Evolutionary conservation across 2,329 filamentous ascomycete species (phyloP).

Genomic region (Fusarium sp.): DNA sequence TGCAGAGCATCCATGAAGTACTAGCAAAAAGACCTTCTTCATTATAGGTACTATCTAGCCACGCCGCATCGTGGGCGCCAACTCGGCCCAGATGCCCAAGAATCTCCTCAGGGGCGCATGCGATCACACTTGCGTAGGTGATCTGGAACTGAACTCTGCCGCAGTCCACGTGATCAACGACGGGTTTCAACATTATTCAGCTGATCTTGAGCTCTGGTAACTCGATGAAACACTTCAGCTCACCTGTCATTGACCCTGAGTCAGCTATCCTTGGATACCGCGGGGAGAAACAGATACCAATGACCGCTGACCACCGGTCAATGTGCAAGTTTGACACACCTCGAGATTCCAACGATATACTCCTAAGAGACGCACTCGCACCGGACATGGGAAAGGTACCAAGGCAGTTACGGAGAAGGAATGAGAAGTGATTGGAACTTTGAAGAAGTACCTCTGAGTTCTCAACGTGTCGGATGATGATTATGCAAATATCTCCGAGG

Average conservation of each 20-base stretch:
- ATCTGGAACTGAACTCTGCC: conserved; percentile 52
- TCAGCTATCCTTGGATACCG: conserved; percentile 57
- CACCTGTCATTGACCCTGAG: conserved; percentile 53
- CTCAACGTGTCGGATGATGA: conserved; percentile 26
- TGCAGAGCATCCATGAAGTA: conserved; percentile 35
- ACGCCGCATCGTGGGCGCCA: conserved; percentile 57
- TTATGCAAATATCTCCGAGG: conserved; percentile 16
- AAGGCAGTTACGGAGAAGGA: conserved; percentile 4
- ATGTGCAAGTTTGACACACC: conserved; percentile 56
- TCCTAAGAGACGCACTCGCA: conserved; percentile 48
- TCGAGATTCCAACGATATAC: conserved; percentile 53
- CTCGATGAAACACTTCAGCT: conserved; percentile 58
- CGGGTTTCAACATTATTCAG: conserved; percentile 55
- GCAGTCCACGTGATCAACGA: conserved; percentile 57
- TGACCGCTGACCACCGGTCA: conserved; percentile 57
- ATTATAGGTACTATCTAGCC: conserved; percentile 55
- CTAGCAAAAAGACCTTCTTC: conserved; percentile 49
- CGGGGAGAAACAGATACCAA: conserved; percentile 51
- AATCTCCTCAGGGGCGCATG: conserved; percentile 51
- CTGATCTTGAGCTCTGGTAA: conserved; percentile 54
- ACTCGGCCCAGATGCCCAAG: conserved; percentile 52
- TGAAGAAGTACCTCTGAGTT: conserved; percentile 24
- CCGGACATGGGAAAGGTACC: conserved; percentile 23
- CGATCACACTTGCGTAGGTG: conserved; percentile 51
- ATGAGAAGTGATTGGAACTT: conserved; percentile 8